Evolutionary conservation across 176 grass and related monocot species (phyloP).

Genomic region (Juncus effusus): DNA sequence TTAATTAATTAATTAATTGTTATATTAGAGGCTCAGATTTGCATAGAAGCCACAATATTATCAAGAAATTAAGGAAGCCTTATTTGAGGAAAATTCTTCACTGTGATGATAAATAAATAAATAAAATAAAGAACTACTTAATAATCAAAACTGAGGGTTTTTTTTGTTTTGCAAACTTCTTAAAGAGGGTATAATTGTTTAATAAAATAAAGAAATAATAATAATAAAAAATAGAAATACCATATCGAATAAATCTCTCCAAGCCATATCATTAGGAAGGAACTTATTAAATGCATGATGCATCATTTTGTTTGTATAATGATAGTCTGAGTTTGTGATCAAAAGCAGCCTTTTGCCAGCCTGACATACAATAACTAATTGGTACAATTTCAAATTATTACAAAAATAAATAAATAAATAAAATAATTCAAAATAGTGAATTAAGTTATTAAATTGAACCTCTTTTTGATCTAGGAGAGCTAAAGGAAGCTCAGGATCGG

Average conservation of each 20-base stretch:
- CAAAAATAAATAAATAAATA: slow-evolving; percentile 18
- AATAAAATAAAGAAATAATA: not conserved
- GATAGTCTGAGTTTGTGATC: slow-evolving; percentile 95
- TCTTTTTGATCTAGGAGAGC: slow-evolving; percentile 99
- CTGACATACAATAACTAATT: slow-evolving; percentile 35
- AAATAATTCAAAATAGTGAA: not conserved
- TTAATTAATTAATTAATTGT: not conserved
- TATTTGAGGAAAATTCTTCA: not conserved
- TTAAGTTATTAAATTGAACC: slow-evolving; percentile 33
- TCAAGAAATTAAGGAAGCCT: slow-evolving; percentile 15
- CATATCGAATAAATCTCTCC: slow-evolving; percentile 99
- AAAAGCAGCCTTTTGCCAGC: slow-evolving; percentile 89
- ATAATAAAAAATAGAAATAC: slow-evolving; percentile 38
- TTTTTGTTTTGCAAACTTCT: no score
- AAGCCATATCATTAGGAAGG: slow-evolving; percentile 94
- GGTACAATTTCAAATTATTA: slow-evolving; percentile 2
- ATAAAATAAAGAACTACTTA: not conserved
- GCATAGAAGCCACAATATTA: slow-evolving; percentile 9
- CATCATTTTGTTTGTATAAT: slow-evolving; percentile 99
- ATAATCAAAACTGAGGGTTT: no score
- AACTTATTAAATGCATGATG: slow-evolving; percentile 90
- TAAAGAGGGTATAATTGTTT: no score
- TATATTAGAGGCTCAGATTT: not conserved
- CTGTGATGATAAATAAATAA: slow-evolving; percentile 6
- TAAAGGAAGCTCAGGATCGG: slow-evolving; percentile 91